Percentiles rank a stretch among this genome's conserved stretches.
These are phyloP conservation scores for Eragrostis tef DNA, from an alignment of 202 grass and related monocot genomes.

Conservation along the genomic window DNA sequence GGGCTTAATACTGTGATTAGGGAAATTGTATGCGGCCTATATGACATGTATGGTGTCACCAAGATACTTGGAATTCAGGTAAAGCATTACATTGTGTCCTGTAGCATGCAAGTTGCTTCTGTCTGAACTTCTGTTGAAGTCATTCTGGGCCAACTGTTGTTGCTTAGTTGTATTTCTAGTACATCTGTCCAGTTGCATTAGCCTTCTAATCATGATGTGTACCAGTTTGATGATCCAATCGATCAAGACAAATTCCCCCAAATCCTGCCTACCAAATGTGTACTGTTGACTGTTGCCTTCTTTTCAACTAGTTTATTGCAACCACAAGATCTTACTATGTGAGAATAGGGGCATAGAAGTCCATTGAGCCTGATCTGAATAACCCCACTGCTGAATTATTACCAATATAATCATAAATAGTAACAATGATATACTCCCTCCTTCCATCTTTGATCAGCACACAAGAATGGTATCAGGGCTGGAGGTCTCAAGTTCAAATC, in stretches of 20 bases:
- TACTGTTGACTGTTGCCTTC: background rate
- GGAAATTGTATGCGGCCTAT: conserved; percentile 91
- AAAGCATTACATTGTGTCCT: conserved; percentile 20
- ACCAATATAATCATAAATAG: background rate
- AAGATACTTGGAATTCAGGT: conserved; percentile 87
- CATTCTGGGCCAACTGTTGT: conserved; percentile 11
- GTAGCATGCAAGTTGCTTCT: conserved; percentile 19
- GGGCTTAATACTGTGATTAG: conserved; percentile 94
- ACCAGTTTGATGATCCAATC: background rate
- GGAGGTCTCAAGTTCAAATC: too few relatives aligned
- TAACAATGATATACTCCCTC: background rate
- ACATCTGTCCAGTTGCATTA: background rate
- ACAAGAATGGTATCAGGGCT: too few relatives aligned
- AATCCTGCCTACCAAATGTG: background rate
- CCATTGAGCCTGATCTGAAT: background rate
- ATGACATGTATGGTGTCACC: conserved; percentile 82
- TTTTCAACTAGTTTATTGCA: background rate
- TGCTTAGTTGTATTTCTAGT: background rate
- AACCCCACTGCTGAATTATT: background rate
- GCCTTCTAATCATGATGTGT: background rate
- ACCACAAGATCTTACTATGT: background rate
- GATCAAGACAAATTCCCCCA: background rate
- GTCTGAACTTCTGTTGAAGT: background rate
- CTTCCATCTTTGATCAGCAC: too few relatives aligned
- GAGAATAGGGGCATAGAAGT: background rate